Evolutionary conservation across 2,329 filamentous ascomycete species (phyloP).

Genomic region (Ophioceras dolichostomum): DNA sequence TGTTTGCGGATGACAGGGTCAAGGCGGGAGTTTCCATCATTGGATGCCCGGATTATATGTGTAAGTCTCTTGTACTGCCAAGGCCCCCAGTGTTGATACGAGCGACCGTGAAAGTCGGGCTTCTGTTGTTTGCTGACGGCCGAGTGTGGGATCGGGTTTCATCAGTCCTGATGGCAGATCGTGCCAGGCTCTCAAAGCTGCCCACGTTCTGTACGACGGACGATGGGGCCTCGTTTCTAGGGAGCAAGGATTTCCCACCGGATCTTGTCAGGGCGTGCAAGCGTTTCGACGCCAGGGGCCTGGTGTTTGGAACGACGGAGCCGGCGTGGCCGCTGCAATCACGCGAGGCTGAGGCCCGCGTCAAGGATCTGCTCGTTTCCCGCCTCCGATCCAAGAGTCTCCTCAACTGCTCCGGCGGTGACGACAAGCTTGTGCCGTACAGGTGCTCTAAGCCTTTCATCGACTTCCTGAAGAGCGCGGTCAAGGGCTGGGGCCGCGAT

Average conservation of each 20-base stretch:
- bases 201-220: conserved; percentile 43
- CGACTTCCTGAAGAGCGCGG: conserved; percentile 44
- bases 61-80: conserved; percentile 25
- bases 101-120: too few species aligned
- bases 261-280: conserved; percentile 51
- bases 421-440: conserved; percentile 64
- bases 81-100: too few species aligned
- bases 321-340: conserved; percentile 17
- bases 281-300: conserved; percentile 60
- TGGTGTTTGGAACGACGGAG: conserved; percentile 47
- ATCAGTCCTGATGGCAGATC: conserved; percentile 56
- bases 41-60: conserved; percentile 78
- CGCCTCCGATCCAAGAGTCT: conserved; percentile 42
- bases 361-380: conserved; percentile 24
- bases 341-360: conserved; percentile 21
- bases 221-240: conserved; percentile 54
- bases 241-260: conserved; percentile 64
- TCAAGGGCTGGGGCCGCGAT: conserved; percentile 38
- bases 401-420: conserved; percentile 51
- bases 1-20: conserved; percentile 68
- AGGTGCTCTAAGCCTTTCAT: conserved; percentile 46
- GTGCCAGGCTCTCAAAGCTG: conserved; percentile 60
- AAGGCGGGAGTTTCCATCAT: conserved; percentile 70
- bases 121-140: too few species aligned
- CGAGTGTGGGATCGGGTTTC: too few species aligned